Evolutionary conservation across 2,329 filamentous ascomycete genomes (phyloP), one percentile per base, ranked within the genome.

Genomic region (Colletotrichum sp.): DNA sequence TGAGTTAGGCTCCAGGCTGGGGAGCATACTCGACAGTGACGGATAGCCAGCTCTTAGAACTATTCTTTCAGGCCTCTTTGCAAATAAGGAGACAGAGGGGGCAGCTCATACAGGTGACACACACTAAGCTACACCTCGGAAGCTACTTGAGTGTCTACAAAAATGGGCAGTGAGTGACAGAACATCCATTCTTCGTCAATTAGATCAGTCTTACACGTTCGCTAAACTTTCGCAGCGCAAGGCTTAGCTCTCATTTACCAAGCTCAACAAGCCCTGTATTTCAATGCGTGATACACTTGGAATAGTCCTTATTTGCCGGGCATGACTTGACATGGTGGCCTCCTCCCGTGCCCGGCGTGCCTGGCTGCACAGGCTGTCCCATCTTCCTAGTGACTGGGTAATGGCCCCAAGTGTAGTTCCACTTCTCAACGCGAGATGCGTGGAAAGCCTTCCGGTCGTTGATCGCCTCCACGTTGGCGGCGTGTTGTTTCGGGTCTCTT

Each of bases 21-120:
- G 0, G 39, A 44, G 1, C 2, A 0, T 44, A 10, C 9, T 1
- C 1, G 5, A 6, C 18, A n/a, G 5, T n/a, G 39, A n/a, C 1
- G 39, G 39, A n/a, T 9, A 48, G 10, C 18, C 0, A 22, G 1
- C 18, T 12, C 3, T 22, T 13, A 7, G 10, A 52, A 22, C n/a
- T 13, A 22, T 22, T 52, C 6, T 52, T 7, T 0, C n/a, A 7
- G 44, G 2, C n/a, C 44, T 52, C 6, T 13, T 48, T 1, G 4
- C 18, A 48, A 18, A n/a, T 0, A 48, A n/a, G 0, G 10, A 0
- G 6, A 52, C 10, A 52, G 2, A 22, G n/a, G 2, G 10, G n/a
- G 0, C n/a, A 52, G n/a, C 44, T 13, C 18, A 52, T n/a, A 13
- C 10, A 4, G 39, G 3, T n/a, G 39, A 44, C 18, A 10, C 18